Percentiles rank a stretch among this genome's conserved stretches.
Conservation (phyloP, 129 eudicot genomes). For the Lonicera japonica region DNA sequence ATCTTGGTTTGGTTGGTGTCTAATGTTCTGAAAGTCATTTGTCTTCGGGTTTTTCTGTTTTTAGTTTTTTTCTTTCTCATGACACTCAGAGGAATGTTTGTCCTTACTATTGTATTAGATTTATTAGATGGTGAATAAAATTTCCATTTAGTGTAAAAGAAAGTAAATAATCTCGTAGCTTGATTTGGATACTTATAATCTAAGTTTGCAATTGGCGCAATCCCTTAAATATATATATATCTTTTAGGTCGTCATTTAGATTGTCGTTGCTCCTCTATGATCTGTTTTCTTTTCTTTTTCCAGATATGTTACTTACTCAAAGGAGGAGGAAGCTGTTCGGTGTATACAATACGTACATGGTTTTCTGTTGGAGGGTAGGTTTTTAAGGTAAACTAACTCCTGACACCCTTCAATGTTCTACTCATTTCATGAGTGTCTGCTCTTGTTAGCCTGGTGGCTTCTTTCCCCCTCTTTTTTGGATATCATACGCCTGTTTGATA, state of each 20-base stretch:
- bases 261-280: neutral
- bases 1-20: too few species aligned
- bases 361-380: slow-evolving; percentile 68
- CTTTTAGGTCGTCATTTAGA: too few species aligned
- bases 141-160: too few species aligned
- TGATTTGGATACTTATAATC: neutral
- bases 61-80: neutral
- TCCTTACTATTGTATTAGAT: neutral
- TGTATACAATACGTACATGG: slow-evolving; percentile 90
- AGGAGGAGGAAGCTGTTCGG: slow-evolving; percentile 82
- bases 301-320: slow-evolving; percentile 77
- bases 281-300: neutral
- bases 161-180: neutral
- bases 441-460: neutral
- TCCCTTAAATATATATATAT: too few species aligned
- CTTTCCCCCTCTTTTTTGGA: neutral
- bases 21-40: too few species aligned
- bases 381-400: slow-evolving; percentile 45
- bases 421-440: slow-evolving; percentile 3
- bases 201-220: too few species aligned
- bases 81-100: neutral
- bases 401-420: neutral
- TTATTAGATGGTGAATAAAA: too few species aligned
- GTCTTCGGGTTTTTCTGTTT: too few species aligned
- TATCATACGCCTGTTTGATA: too few species aligned